Evolutionary conservation across 2,329 filamentous ascomycete species (phyloP), one percentile per base, ranked within the genome.

Genomic region (Orbilia oligospora): DNA sequence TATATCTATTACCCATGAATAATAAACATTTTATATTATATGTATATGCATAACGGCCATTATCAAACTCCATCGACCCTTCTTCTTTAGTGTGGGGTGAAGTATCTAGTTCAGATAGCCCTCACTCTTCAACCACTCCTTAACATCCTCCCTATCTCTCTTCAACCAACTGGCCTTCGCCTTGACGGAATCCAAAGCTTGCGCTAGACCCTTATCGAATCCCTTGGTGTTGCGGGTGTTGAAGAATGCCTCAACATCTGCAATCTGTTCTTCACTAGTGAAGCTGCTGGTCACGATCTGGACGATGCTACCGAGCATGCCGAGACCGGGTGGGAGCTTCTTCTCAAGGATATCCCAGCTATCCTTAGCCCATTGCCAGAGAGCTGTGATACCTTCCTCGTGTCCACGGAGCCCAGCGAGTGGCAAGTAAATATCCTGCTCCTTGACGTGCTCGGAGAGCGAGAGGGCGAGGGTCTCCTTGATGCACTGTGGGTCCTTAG

Each of bases 271-370:
- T 80, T 90, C 86, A 78, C 88, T 91, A 20, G 92, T 93, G 85
- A 97, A 97, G 83, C 91, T 91, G 49, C 90, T 90, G 0, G 93
- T 95, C 82, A 91, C 92, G 82, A 97, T 92, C 73, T 90, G 90
- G 2, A 98, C 93, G 82, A 97, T 91, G 53, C 89, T 91, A 80
- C 93, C 92, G 56, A 98, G 87, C 89, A 98, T 95, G 44, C 92
- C 91, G 81, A 97, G 88, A 18, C 90, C 91, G n/a, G 95, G 93
- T 30, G 94, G 94, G 55, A 97, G 89, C 83, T 92, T 91, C 87
- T 92, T 90, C 84, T 90, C 89, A 51, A 98, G 87, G 38, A 89
- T 88, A n/a, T 93, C 92, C 94, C 95, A 98, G 86, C 97, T 96
- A 81, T 90, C 88, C 83, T 91, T 92, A 87, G 97, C 88, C 92